Conservation (phyloP, 805 yeast genomes). For the Metschnikowia sp. region DNA sequence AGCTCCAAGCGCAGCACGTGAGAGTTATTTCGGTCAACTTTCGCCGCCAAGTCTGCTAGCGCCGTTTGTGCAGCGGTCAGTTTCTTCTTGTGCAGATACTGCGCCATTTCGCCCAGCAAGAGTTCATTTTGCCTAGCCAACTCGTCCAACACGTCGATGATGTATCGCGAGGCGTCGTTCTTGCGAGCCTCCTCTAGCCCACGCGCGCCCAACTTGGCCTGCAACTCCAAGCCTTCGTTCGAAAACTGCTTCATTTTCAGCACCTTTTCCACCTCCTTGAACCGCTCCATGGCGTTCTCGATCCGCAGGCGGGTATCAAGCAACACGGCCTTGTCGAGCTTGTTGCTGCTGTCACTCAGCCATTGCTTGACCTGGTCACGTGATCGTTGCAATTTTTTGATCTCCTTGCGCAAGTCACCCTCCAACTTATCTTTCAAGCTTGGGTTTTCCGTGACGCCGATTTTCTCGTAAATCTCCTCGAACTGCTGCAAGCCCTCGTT, state of each 20-base stretch:
- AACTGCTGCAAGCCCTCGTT: conserved; percentile 86
- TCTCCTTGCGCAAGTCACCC: conserved; percentile 87
- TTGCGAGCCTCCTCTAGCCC: conserved; percentile 65
- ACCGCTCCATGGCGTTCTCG: conserved; percentile 94
- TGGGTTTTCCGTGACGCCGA: conserved; percentile 73
- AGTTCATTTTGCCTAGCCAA: conserved; percentile 76
- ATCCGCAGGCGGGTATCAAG: conserved; percentile 63
- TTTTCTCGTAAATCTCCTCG: conserved; percentile 82
- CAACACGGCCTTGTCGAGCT: conserved; percentile 51
- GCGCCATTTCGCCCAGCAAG: conserved; percentile 62
- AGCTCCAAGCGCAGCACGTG: conserved; percentile 78
- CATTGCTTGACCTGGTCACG: conserved; percentile 95
- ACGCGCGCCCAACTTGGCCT: conserved; percentile 43
- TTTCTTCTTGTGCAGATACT: conserved; percentile 43
- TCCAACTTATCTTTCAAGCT: conserved; percentile 94
- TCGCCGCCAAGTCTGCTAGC: conserved; percentile 59
- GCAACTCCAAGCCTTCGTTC: conserved; percentile 83
- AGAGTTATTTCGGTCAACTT: conserved; percentile 69
- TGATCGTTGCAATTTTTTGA: conserved; percentile 87
- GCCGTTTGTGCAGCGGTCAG: conserved; percentile 55
- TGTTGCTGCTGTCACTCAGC: conserved; percentile 87
- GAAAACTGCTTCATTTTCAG: conserved; percentile 93
- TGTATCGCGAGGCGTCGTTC: conserved; percentile 65
- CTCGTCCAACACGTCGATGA: conserved; percentile 72
- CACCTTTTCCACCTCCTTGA: conserved; percentile 89